A percentile compares a stretch with the other conserved stretches of the same genome.
Evolutionary conservation across 1,139 yeast genomes (phyloP).

Genomic region (Suhomyces bolitotheri): DNA sequence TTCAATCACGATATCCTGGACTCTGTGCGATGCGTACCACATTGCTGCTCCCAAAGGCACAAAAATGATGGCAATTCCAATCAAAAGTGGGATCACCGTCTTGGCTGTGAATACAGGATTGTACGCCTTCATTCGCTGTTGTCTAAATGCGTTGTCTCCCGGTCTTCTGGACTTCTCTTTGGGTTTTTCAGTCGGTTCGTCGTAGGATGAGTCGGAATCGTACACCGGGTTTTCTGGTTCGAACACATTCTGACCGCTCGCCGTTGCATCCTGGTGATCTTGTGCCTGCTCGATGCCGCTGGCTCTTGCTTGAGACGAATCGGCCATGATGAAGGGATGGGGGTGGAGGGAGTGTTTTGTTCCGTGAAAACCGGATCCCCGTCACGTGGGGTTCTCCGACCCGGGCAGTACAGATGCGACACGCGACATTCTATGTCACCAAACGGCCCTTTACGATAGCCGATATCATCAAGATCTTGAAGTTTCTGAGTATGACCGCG

Average conservation of each 20-base stretch:
- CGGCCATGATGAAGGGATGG: constrained; percentile 7
- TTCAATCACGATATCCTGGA: constrained; percentile 79
- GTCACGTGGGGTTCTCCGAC: too few relatives aligned
- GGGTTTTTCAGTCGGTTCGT: constrained; percentile 8
- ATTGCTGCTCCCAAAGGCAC: constrained; percentile 92
- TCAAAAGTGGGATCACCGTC: constrained; percentile 79
- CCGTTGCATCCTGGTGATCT: background rate
- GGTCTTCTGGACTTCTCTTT: constrained; percentile 50
- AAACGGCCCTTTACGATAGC: too few relatives aligned
- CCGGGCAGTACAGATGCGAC: too few relatives aligned
- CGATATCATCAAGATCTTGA: too few relatives aligned
- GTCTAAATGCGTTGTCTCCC: constrained; percentile 63
- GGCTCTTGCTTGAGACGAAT: constrained; percentile 4
- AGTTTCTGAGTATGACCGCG: too few relatives aligned
- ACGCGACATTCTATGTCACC: too few relatives aligned
- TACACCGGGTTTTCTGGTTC: constrained; percentile 6
- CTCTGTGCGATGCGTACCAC: constrained; percentile 74
- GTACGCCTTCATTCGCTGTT: constrained; percentile 56
- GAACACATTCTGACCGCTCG: constrained; percentile 2
- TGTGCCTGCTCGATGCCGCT: constrained; percentile 2
- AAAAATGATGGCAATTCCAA: constrained; percentile 75
- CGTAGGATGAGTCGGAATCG: constrained; percentile 13
- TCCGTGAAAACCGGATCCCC: constrained; percentile 8
- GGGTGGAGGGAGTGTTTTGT: constrained; percentile 1
- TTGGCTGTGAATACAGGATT: constrained; percentile 88